These are phyloP conservation scores for Prunus yedoensis DNA, from an alignment of 331 rosid genomes.

Conservation along the genomic window DNA sequence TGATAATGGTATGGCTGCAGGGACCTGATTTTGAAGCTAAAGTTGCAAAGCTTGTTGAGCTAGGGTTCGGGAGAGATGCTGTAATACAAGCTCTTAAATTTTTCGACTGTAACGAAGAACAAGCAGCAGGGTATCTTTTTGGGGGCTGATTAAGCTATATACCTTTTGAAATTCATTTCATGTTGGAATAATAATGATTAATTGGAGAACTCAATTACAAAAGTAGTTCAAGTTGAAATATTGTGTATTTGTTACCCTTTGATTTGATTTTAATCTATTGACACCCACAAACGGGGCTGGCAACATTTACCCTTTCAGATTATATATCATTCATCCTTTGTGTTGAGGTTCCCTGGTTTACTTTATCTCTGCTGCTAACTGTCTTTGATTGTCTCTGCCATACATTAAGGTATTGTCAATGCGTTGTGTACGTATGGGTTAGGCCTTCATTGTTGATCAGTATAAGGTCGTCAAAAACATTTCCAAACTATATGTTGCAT, in stretches of 20 bases:
- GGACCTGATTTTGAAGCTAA: slow-evolving; percentile 73
- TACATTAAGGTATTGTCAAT: too few species aligned
- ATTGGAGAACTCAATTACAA: slow-evolving; percentile 15
- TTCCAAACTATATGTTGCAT: too few species aligned
- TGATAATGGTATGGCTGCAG: slow-evolving; percentile 36
- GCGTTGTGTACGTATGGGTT: too few species aligned
- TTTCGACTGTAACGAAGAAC: slow-evolving; percentile 84
- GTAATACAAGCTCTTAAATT: slow-evolving; percentile 77
- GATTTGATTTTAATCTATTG: neutral
- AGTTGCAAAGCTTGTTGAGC: slow-evolving; percentile 85
- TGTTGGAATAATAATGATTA: slow-evolving; percentile 14
- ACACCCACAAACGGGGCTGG: neutral
- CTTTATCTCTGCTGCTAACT: too few species aligned
- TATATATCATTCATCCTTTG: too few species aligned
- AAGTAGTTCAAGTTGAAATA: slow-evolving; percentile 7
- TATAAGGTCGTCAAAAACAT: too few species aligned
- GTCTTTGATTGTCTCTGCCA: too few species aligned
- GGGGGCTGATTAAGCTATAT: slow-evolving; percentile 52
- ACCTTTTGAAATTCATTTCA: slow-evolving; percentile 22
- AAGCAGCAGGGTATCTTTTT: slow-evolving; percentile 88
- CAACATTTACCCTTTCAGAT: too few species aligned
- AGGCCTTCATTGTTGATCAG: too few species aligned
- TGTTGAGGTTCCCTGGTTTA: too few species aligned
- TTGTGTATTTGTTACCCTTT: neutral
- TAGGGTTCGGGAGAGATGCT: slow-evolving; percentile 86